phyloP scores from a whole-genome alignment of 768 basidiomycete genomes.

The Collybiopsis luxurians region DNA sequence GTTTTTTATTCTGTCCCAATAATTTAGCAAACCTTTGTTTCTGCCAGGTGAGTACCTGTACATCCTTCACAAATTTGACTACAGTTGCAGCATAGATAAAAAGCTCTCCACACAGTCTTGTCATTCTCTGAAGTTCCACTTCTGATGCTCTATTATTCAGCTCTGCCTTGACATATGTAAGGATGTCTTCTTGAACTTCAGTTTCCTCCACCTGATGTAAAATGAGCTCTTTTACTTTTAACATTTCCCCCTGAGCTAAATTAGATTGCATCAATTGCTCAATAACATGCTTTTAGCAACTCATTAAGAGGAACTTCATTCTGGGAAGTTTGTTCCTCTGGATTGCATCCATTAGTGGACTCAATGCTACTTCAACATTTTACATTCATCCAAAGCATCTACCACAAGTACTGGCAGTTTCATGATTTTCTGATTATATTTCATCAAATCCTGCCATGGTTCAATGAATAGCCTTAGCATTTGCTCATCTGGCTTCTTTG shows the following conservation, averaged over 20 bases:
- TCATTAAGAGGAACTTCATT: slow-evolving; percentile 1
- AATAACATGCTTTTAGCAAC: neutral
- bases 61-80: neutral
- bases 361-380: neutral
- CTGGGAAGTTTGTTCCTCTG: neutral
- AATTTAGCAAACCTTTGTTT: neutral
- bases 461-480: neutral
- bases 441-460: neutral
- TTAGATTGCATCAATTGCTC: neutral
- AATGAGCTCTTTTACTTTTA: neutral
- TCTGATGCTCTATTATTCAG: neutral
- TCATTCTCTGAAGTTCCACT: neutral
- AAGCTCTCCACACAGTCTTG: neutral
- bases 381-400: slow-evolving; percentile 7
- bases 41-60: neutral
- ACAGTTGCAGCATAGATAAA: slow-evolving; percentile 7
- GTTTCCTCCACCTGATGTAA: neutral
- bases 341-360: neutral
- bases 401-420: neutral
- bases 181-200: neutral
- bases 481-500: neutral
- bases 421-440: neutral
- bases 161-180: neutral
- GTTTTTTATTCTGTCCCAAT: neutral
- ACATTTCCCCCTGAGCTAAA: neutral